A percentile compares a stretch with the other conserved stretches of the same genome.
Evolutionary conservation across 2,329 filamentous ascomycete genomes (phyloP).

Genomic region (Cyphellophora attinorum): DNA sequence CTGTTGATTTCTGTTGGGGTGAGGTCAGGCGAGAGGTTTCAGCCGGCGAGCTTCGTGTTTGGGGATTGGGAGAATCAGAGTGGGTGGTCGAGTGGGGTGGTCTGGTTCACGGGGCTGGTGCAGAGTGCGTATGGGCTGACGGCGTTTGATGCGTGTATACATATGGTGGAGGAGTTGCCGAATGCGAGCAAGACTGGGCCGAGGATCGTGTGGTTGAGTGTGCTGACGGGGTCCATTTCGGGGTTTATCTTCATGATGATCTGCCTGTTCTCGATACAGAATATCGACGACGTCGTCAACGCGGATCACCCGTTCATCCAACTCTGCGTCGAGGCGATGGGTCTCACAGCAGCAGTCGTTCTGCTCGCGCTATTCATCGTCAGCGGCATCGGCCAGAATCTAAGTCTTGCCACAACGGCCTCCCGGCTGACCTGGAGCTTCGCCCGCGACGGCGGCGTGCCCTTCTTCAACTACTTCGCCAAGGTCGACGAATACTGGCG

Average conservation of each 20-base stretch:
- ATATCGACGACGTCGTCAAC: constrained; percentile 32
- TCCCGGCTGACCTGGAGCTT: constrained; percentile 47
- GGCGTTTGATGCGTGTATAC: constrained; percentile 50
- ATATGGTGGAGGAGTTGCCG: constrained; percentile 50
- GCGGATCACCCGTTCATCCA: constrained; percentile 41
- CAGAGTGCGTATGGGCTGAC: constrained; percentile 49
- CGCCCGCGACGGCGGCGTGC: constrained; percentile 41
- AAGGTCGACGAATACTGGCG: constrained; percentile 40
- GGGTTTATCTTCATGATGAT: constrained; percentile 45
- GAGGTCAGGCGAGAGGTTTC: constrained; percentile 31
- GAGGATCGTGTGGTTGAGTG: constrained; percentile 43
- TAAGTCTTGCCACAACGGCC: constrained; percentile 42
- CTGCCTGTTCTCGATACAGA: constrained; percentile 43
- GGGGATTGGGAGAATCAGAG: constrained; percentile 41
- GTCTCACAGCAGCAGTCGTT: constrained; percentile 32
- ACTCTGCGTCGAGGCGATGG: constrained; percentile 32
- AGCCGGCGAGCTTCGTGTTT: constrained; percentile 44
- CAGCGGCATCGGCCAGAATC: constrained; percentile 46
- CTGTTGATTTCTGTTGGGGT: constrained; percentile 44
- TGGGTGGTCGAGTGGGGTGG: constrained; percentile 46
- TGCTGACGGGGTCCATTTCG: constrained; percentile 38
- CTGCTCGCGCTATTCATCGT: constrained; percentile 45
- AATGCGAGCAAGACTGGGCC: constrained; percentile 42
- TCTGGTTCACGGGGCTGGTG: constrained; percentile 50
- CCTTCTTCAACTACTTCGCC: constrained; percentile 35